phyloP scores from a whole-genome alignment of 2,329 filamentous ascomycete species.

The Cephalotrichum gorgonifer region DNA sequence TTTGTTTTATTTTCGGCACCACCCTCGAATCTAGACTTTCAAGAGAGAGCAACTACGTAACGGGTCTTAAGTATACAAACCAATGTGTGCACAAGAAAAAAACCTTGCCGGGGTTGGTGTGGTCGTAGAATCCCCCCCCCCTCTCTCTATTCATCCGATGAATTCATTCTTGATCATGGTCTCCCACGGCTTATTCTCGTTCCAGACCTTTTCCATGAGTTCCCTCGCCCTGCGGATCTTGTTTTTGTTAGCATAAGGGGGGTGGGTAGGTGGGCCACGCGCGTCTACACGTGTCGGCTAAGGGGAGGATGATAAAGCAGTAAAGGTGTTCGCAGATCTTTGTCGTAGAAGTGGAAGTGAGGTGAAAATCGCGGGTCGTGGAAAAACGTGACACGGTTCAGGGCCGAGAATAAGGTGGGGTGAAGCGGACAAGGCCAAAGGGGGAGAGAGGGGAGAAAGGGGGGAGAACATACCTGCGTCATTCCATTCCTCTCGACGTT shows the following conservation, averaged over 20 bases:
- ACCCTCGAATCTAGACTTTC: background rate
- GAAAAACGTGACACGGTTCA: no score
- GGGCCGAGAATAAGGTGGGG: conserved; percentile 4
- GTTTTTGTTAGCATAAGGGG: background rate
- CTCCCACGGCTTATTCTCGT: conserved; percentile 59
- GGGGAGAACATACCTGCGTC: conserved; percentile 49
- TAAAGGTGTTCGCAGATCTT: no score
- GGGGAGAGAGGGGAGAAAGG: background rate
- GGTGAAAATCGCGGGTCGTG: no score
- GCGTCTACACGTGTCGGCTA: no score
- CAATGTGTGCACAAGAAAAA: no score
- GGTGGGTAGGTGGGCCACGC: no score
- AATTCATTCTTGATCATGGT: conserved; percentile 57
- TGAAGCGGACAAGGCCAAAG: background rate
- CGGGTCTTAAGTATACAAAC: no score
- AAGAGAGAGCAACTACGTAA: no score
- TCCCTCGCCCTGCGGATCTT: conserved; percentile 48
- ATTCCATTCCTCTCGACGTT: conserved; percentile 64
- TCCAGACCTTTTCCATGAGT: conserved; percentile 61
- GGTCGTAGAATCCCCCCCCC: no score
- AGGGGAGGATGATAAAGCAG: no score
- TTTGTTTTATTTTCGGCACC: background rate
- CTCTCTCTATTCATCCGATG: conserved; percentile 57
- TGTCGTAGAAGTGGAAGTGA: no score
- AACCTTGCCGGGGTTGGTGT: no score